Percentiles rank a stretch among this genome's conserved stretches.
Conservation (phyloP, 495 filamentous ascomycete species). For the Hypoxylon perforatum region DNA sequence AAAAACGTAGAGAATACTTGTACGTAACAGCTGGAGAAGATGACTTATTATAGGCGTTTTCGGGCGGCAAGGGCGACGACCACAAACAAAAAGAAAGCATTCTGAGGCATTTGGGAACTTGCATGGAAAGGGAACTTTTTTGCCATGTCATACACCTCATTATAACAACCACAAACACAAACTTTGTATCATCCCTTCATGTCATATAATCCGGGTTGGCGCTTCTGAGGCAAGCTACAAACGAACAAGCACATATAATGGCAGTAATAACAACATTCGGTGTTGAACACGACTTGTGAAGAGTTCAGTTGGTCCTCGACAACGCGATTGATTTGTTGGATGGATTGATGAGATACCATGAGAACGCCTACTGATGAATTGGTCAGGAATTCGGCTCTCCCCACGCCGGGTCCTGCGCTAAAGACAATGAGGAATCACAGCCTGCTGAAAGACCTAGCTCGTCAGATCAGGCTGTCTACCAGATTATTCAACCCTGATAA, state of each 20-base stretch:
- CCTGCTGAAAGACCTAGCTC: too few relatives aligned
- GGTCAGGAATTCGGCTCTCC: too few relatives aligned
- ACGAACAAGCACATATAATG: constrained; percentile 25
- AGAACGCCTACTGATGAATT: too few relatives aligned
- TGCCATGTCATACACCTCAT: constrained; percentile 25
- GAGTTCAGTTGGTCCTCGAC: background rate
- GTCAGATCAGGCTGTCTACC: too few relatives aligned
- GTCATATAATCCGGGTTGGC: constrained; percentile 34
- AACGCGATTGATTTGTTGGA: too few relatives aligned
- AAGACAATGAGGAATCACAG: too few relatives aligned
- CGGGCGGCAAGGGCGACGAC: constrained; percentile 32
- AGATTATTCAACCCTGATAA: too few relatives aligned
- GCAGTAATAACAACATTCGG: constrained; percentile 30
- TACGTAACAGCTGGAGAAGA: constrained; percentile 21
- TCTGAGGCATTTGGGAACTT: constrained; percentile 33
- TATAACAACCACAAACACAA: constrained; percentile 1
- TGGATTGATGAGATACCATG: too few relatives aligned
- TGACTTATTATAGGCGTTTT: constrained; percentile 29
- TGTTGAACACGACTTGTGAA: background rate
- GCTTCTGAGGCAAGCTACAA: constrained; percentile 22
- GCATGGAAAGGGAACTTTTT: constrained; percentile 19
- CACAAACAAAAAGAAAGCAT: constrained; percentile 20
- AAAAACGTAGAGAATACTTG: constrained; percentile 30
- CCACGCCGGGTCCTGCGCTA: too few relatives aligned
- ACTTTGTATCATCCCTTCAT: constrained; percentile 28